A percentile compares a stretch with the other conserved stretches of the same genome.
Conservation (phyloP, 177 flowering plant species). For the Tripterygium wilfordii region DNA sequence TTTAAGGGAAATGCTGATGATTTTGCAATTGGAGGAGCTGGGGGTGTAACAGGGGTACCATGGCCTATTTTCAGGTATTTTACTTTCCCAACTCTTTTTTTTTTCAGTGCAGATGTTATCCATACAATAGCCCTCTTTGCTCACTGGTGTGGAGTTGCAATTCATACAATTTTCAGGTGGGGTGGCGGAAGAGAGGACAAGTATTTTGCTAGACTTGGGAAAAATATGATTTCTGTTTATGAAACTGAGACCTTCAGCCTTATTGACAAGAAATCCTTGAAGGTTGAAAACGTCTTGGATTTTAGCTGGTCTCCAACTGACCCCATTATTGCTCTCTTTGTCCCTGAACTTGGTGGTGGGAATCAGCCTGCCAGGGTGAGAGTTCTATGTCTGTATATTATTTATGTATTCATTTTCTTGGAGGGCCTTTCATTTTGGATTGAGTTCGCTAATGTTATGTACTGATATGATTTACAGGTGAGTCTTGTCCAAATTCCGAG, state of each 20-base stretch:
- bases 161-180: constrained; percentile 62
- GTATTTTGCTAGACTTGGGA: constrained; percentile 91
- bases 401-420: too few relatives aligned
- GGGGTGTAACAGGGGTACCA: constrained; percentile 78
- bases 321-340: constrained; percentile 86
- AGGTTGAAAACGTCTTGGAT: constrained; percentile 89
- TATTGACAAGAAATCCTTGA: constrained; percentile 86
- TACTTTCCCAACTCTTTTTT: not conserved
- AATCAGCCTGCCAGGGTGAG: constrained; percentile 97
- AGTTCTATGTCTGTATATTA: too few relatives aligned
- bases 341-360: constrained; percentile 96
- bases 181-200: constrained; percentile 86
- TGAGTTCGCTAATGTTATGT: too few relatives aligned
- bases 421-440: too few relatives aligned
- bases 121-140: too few relatives aligned
- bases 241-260: constrained; percentile 93
- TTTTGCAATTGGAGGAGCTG: constrained; percentile 77
- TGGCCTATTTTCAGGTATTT: constrained; percentile 95
- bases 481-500: constrained; percentile 88
- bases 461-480: constrained; percentile 38
- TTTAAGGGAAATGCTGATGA: constrained; percentile 95
- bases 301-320: constrained; percentile 96
- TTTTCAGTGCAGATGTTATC: not conserved
- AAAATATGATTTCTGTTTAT: constrained; percentile 82
- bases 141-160: too few relatives aligned